phyloP scores from a whole-genome alignment of 805 yeast species.

The Kodamaea kaohsiungensis region DNA sequence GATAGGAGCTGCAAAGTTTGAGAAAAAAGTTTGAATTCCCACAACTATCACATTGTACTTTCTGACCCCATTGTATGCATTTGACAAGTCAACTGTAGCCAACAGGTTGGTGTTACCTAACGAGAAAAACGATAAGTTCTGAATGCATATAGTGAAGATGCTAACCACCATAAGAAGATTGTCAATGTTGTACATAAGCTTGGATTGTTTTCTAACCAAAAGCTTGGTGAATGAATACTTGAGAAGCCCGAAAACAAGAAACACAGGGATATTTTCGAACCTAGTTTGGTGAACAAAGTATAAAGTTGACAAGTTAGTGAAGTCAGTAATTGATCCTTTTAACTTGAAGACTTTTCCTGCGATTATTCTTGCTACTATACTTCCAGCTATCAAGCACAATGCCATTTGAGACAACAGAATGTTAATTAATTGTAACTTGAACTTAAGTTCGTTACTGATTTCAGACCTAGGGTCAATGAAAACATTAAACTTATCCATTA shows the following conservation, averaged over 20 bases:
- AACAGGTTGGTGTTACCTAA: constrained; percentile 90
- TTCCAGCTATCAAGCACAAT: constrained; percentile 24
- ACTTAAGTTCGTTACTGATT: constrained; percentile 11
- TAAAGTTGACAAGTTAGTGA: constrained; percentile 37
- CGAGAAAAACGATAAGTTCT: constrained; percentile 79
- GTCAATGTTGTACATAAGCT: neutral
- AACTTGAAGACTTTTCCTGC: constrained; percentile 23
- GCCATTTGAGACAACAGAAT: constrained; percentile 28
- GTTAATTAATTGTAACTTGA: constrained; percentile 23
- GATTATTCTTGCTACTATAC: constrained; percentile 32
- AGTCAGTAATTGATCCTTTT: constrained; percentile 34
- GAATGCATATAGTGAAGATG: constrained; percentile 52
- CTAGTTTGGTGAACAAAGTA: constrained; percentile 58
- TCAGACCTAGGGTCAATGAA: constrained; percentile 21
- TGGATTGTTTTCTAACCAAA: constrained; percentile 3
- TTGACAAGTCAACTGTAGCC: constrained; percentile 86
- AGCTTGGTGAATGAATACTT: constrained; percentile 21
- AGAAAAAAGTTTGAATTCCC: constrained; percentile 72
- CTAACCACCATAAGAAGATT: constrained; percentile 24
- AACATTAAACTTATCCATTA: constrained; percentile 29
- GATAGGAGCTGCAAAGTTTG: constrained; percentile 86
- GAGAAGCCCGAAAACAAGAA: constrained; percentile 31
- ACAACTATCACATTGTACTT: constrained; percentile 70
- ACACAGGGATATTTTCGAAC: constrained; percentile 56
- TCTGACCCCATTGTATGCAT: constrained; percentile 86